A percentile compares a stretch with the other conserved stretches of the same genome.
These are phyloP conservation scores for Xylaria bambusicola DNA, from an alignment of 495 filamentous ascomycete genomes.

Conservation along the genomic window DNA sequence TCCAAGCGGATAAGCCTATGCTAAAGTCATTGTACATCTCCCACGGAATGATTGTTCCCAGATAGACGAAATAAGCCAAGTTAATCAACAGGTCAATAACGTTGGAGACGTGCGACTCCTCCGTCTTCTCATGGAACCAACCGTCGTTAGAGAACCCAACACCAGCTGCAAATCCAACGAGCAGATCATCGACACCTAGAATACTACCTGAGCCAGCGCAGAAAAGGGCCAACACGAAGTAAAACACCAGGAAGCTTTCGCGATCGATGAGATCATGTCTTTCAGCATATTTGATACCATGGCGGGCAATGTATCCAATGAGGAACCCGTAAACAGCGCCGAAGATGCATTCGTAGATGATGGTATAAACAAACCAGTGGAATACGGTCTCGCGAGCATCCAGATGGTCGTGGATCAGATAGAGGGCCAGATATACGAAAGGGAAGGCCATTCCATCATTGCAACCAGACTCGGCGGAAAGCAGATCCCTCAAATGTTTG, in stretches of 20 bases:
- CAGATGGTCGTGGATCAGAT: constrained; percentile 78
- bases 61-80: constrained; percentile 96
- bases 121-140: constrained; percentile 98
- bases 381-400: constrained; percentile 68
- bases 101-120: constrained; percentile 98
- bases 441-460: constrained; percentile 99
- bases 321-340: constrained; percentile 86
- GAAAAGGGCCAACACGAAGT: constrained; percentile 95
- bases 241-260: constrained; percentile 97
- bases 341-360: constrained; percentile 95
- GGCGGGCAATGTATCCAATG: constrained; percentile 85
- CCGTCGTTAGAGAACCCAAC: constrained; percentile 99
- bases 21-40: constrained; percentile 71
- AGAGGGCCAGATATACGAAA: constrained; percentile 91
- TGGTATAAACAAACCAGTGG: constrained; percentile 87
- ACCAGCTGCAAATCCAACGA: constrained; percentile 92
- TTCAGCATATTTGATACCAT: constrained; percentile 89
- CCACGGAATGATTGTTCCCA: constrained; percentile 98
- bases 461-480: constrained; percentile 97
- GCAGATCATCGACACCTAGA: constrained; percentile 91
- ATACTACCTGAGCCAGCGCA: constrained; percentile 93
- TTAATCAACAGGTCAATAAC: constrained; percentile 98
- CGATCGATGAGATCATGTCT: constrained; percentile 84
- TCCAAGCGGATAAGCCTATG: constrained; percentile 80
- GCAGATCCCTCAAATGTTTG: constrained; percentile 91